phyloP scores from a whole-genome alignment of 108 stramenopile species.

The Mediolabrus comicus region DNA sequence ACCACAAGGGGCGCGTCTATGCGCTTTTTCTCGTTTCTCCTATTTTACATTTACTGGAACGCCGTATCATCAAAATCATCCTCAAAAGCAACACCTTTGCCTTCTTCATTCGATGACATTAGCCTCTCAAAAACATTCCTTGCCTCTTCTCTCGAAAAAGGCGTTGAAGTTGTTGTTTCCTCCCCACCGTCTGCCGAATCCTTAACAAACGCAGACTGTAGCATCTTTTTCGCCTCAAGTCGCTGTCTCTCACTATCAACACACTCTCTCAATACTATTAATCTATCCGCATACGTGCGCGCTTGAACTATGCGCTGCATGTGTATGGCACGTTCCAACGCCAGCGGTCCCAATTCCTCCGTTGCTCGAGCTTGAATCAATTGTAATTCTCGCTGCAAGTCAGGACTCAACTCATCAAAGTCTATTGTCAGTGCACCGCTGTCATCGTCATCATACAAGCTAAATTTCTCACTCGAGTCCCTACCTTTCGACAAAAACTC shows the following conservation, averaged over 20 bases:
- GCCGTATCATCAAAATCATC: slow-evolving; percentile 11
- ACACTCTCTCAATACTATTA: slow-evolving; percentile 33
- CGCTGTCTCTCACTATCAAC: slow-evolving; percentile 34
- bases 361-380: slow-evolving; percentile 34
- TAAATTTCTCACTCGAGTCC: neutral
- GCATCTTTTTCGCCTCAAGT: slow-evolving; percentile 41
- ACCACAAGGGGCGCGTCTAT: too few species aligned
- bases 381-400: slow-evolving; percentile 38
- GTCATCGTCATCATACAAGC: slow-evolving; percentile 2
- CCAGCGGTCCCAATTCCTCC: slow-evolving; percentile 32
- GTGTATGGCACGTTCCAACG: slow-evolving; percentile 41
- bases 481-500: slow-evolving; percentile 21
- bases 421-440: slow-evolving; percentile 27
- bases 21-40: neutral
- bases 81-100: neutral
- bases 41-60: slow-evolving; percentile 12
- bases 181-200: neutral
- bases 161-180: neutral
- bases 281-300: slow-evolving; percentile 21
- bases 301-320: slow-evolving; percentile 42
- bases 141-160: slow-evolving; percentile 23
- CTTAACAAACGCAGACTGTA: slow-evolving; percentile 18
- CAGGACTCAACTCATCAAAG: slow-evolving; percentile 39
- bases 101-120: neutral
- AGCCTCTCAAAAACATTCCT: slow-evolving; percentile 32